These are phyloP conservation scores for Penicillium sp. DNA, from an alignment of 2,329 filamentous ascomycete genomes.

Conservation along the genomic window DNA sequence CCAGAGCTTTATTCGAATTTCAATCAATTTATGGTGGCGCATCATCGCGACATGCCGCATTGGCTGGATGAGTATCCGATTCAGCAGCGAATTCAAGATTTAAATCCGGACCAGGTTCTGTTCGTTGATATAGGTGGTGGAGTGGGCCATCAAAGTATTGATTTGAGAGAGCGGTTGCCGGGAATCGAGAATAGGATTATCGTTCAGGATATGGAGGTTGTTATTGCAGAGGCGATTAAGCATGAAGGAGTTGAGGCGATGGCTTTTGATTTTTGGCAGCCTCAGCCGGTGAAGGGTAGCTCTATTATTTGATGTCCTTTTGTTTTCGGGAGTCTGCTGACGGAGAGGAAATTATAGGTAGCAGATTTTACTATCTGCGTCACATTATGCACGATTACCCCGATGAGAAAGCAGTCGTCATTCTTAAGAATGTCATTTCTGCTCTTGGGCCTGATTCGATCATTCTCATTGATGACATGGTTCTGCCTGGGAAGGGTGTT, in stretches of 20 bases:
- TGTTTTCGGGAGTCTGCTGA: neutral
- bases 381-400: constrained; percentile 32
- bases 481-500: constrained; percentile 41
- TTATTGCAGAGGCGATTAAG: constrained; percentile 11
- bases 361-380: constrained; percentile 29
- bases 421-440: constrained; percentile 29
- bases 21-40: constrained; percentile 20
- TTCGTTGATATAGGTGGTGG: constrained; percentile 49
- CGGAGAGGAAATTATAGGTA: neutral
- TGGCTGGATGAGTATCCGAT: constrained; percentile 21
- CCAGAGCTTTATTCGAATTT: constrained; percentile 22
- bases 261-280: constrained; percentile 35
- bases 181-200: constrained; percentile 17
- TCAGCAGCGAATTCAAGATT: constrained; percentile 1
- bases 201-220: constrained; percentile 23
- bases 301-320: neutral
- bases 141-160: constrained; percentile 38
- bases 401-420: constrained; percentile 23
- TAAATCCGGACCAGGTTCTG: constrained; percentile 19
- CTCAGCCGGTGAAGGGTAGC: constrained; percentile 22
- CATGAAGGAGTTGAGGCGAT: constrained; percentile 23
- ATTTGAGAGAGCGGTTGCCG: constrained; percentile 26
- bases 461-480: constrained; percentile 51
- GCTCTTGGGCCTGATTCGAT: constrained; percentile 42
- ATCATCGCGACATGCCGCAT: constrained; percentile 5